These are phyloP conservation scores for Coemansia sp. DNA, from an alignment of 192 early-diverging fungal species.

Conservation along the genomic window DNA sequence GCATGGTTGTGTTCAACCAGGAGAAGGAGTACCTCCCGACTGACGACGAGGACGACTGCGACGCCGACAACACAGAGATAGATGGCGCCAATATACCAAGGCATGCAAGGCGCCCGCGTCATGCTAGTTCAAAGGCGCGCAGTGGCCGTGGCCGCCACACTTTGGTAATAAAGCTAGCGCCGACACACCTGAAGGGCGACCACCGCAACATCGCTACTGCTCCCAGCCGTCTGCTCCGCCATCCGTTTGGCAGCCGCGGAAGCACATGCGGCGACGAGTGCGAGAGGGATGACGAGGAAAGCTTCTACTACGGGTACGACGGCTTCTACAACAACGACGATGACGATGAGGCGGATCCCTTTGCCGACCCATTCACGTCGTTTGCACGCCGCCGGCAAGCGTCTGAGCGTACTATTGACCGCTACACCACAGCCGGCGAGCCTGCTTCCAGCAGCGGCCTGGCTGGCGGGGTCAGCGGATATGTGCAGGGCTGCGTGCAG, in stretches of 20 bases:
- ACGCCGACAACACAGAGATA: background rate
- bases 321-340: slow-evolving; percentile 15
- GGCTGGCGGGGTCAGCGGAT: slow-evolving; percentile 31
- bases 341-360: slow-evolving; percentile 40
- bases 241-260: background rate
- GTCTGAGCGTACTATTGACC: slow-evolving; percentile 12
- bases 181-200: slow-evolving; percentile 52
- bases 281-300: slow-evolving; percentile 13
- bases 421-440: background rate
- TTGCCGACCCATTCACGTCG: slow-evolving; percentile 2
- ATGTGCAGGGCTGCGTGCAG: slow-evolving; percentile 49
- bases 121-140: slow-evolving; percentile 4
- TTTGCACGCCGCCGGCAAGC: background rate
- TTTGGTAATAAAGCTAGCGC: slow-evolving; percentile 52
- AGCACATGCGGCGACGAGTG: background rate
- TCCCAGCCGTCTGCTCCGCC: background rate
- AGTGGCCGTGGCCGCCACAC: slow-evolving; percentile 31
- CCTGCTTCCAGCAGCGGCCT: background rate
- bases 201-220: slow-evolving; percentile 39
- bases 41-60: slow-evolving; percentile 43
- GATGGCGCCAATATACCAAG: background rate
- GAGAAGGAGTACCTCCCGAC: slow-evolving; percentile 55
- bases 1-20: slow-evolving; percentile 57
- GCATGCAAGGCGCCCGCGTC: slow-evolving; percentile 8
- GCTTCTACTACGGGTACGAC: slow-evolving; percentile 11